A percentile compares a stretch with the other conserved stretches of the same genome.
These are phyloP conservation scores for Candida pseudoviswanathii DNA, from an alignment of 1,139 yeast species.

Conservation along the genomic window DNA sequence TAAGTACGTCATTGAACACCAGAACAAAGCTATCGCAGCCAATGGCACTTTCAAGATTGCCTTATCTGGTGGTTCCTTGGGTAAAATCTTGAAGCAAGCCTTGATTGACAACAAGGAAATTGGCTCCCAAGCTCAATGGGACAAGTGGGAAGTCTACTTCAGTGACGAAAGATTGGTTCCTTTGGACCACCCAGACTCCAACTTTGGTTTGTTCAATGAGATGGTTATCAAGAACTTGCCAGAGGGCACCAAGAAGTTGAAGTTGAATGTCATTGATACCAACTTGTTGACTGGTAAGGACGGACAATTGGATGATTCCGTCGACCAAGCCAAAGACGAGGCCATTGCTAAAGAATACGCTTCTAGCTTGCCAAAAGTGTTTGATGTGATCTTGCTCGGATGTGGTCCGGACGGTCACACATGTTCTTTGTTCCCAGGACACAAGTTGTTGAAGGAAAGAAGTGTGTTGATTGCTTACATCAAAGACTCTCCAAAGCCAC, in stretches of 20 bases:
- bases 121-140: conserved; percentile 56
- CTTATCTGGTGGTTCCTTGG: conserved; percentile 87
- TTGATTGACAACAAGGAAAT: conserved; percentile 59
- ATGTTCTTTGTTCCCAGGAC: conserved; percentile 71
- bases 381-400: conserved; percentile 67
- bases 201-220: conserved; percentile 62
- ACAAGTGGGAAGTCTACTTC: conserved; percentile 69
- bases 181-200: conserved; percentile 65
- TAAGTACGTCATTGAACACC: conserved; percentile 52
- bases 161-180: conserved; percentile 77
- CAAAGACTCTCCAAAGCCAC: conserved; percentile 73
- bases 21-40: conserved; percentile 50
- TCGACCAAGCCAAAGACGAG: conserved; percentile 40
- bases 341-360: conserved; percentile 50
- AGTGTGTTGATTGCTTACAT: conserved; percentile 43
- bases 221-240: conserved; percentile 53
- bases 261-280: conserved; percentile 53
- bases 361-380: conserved; percentile 42
- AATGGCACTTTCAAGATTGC: conserved; percentile 66
- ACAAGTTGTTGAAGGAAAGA: conserved; percentile 47
- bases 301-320: conserved; percentile 39
- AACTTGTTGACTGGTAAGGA: conserved; percentile 47
- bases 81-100: conserved; percentile 72
- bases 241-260: conserved; percentile 33
- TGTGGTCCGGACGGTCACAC: conserved; percentile 87